Percentiles rank a stretch among this genome's conserved stretches.
Evolutionary conservation across 441 rosid genomes (phyloP).

Genomic region (Croton setiger): DNA sequence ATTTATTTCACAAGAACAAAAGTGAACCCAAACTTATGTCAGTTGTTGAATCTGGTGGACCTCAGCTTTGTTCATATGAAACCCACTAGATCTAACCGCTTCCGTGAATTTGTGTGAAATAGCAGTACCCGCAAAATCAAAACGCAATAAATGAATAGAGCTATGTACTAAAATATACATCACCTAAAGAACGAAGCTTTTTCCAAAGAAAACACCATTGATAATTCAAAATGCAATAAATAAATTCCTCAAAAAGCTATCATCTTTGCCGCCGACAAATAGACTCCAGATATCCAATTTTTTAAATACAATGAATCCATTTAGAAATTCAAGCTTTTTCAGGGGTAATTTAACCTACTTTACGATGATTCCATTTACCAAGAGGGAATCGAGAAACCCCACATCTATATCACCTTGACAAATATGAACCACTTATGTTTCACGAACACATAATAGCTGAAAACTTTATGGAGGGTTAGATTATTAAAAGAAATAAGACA

Average conservation of each 20-base stretch:
- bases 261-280: background rate
- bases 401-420: background rate
- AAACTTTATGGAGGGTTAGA: background rate
- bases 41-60: too few species aligned
- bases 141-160: background rate
- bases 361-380: background rate
- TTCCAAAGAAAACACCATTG: background rate
- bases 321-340: conserved; percentile 3
- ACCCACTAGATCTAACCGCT: too few species aligned
- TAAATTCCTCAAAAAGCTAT: background rate
- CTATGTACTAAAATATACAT: background rate
- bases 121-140: background rate
- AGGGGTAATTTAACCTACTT: background rate
- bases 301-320: background rate
- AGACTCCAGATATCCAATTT: background rate
- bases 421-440: too few species aligned
- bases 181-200: background rate
- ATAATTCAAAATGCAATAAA: background rate
- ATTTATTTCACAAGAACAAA: too few species aligned
- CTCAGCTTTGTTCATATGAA: too few species aligned
- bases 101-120: too few species aligned
- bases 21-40: too few species aligned
- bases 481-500: background rate
- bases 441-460: background rate
- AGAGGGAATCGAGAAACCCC: background rate